phyloP scores from a whole-genome alignment of 768 basidiomycete genomes.

The Epithele typhae region DNA sequence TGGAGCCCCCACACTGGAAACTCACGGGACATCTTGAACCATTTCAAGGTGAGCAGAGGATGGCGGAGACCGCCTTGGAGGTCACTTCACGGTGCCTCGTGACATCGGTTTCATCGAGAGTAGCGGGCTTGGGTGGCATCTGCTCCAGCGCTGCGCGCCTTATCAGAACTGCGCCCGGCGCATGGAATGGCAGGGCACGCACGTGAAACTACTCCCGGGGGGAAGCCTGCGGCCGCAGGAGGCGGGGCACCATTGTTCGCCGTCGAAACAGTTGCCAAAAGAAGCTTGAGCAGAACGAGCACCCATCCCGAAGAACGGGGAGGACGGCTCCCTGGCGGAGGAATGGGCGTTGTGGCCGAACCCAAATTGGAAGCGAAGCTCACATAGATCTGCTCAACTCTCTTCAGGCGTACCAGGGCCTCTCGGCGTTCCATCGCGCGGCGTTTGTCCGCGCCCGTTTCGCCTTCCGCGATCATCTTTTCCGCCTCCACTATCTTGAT shows the following conservation, averaged over 20 bases:
- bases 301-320: conserved; percentile 88
- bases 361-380: neutral
- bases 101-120: conserved; percentile 89
- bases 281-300: conserved; percentile 85
- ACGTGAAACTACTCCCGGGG: conserved; percentile 67
- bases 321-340: conserved; percentile 72
- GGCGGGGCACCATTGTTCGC: conserved; percentile 52
- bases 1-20: conserved; percentile 10
- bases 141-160: conserved; percentile 51
- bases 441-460: conserved; percentile 48
- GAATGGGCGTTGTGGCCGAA: neutral
- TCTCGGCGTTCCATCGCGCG: conserved; percentile 66
- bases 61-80: conserved; percentile 95
- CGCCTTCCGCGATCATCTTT: conserved; percentile 44
- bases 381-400: conserved; percentile 94
- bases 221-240: conserved; percentile 67
- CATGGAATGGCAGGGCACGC: conserved; percentile 20
- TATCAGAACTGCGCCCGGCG: neutral
- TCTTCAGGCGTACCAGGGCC: conserved; percentile 81
- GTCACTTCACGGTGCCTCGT: conserved; percentile 96
- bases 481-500: conserved; percentile 69
- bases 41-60: conserved; percentile 88
- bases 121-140: conserved; percentile 60
- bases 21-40: conserved; percentile 99
- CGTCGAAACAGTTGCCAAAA: conserved; percentile 91